Conservation (phyloP, 148 eudicot genomes). For the Dianthus caryophyllus region DNA sequence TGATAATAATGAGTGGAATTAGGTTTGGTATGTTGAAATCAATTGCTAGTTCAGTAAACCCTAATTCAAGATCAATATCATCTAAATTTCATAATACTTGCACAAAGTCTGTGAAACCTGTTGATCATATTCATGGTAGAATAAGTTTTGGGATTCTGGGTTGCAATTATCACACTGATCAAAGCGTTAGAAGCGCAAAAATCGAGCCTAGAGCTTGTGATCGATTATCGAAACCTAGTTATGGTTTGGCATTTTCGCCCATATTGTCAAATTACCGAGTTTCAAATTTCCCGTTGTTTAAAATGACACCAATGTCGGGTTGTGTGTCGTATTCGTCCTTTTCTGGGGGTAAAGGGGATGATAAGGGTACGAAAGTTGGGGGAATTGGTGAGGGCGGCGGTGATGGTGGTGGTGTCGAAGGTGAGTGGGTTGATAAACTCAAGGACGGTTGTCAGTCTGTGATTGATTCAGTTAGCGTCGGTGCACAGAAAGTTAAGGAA, state of each 20-base stretch:
- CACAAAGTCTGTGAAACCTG: slow-evolving; percentile 15
- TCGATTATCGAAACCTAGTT: slow-evolving; percentile 24
- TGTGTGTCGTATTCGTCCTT: slow-evolving; percentile 43
- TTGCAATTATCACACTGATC: slow-evolving; percentile 28
- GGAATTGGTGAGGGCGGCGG: slow-evolving; percentile 29
- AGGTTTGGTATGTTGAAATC: slow-evolving; percentile 45
- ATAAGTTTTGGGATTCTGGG: slow-evolving; percentile 25
- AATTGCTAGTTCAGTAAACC: slow-evolving; percentile 16
- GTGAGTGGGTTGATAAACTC: slow-evolving; percentile 55
- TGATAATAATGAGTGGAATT: slow-evolving; percentile 45
- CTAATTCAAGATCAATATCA: slow-evolving; percentile 19
- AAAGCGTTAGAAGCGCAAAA: slow-evolving; percentile 20
- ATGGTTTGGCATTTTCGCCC: slow-evolving; percentile 29
- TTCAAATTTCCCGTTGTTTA: slow-evolving; percentile 29
- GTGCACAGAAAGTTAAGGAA: slow-evolving; percentile 60
- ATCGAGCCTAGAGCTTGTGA: slow-evolving; percentile 21
- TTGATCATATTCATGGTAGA: slow-evolving; percentile 26
- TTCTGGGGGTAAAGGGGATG: slow-evolving; percentile 39
- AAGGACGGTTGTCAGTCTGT: slow-evolving; percentile 59
- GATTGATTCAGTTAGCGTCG: slow-evolving; percentile 39
- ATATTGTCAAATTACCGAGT: slow-evolving; percentile 22
- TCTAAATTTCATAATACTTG: slow-evolving; percentile 16
- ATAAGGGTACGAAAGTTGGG: slow-evolving; percentile 32
- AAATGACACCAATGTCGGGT: slow-evolving; percentile 31
- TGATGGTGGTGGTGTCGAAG: slow-evolving; percentile 39